Percentiles rank a stretch among this genome's conserved stretches.
Conservation (phyloP, 352 stramenopile species). For the Phytophthora fragariaefolia region DNA sequence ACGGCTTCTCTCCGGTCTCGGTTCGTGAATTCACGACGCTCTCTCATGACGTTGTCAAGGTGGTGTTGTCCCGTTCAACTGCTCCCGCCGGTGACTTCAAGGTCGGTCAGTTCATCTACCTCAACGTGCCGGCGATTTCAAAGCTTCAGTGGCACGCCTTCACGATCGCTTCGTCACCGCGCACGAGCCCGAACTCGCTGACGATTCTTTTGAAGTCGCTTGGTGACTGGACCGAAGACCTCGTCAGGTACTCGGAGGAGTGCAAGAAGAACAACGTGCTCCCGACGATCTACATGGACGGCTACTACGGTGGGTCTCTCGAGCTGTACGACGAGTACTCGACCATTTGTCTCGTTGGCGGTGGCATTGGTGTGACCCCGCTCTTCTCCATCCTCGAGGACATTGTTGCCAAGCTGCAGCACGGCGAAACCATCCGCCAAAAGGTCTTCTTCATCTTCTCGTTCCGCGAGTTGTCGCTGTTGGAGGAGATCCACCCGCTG, state of each 20-base stretch:
- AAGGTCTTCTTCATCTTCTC: constrained; percentile 54
- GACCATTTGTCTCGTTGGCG: too few relatives aligned
- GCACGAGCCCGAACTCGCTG: constrained; percentile 26
- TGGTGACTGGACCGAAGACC: constrained; percentile 35
- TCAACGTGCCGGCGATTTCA: constrained; percentile 53
- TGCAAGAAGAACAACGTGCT: constrained; percentile 30
- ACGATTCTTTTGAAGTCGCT: constrained; percentile 56
- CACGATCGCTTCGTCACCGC: constrained; percentile 53
- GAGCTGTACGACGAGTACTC: constrained; percentile 45
- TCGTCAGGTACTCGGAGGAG: constrained; percentile 43
- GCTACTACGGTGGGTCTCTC: constrained; percentile 56
- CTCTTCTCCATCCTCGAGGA: constrained; percentile 59
- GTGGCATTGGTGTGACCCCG: constrained; percentile 55
- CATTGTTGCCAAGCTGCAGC: constrained; percentile 31
- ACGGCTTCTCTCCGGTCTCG: constrained; percentile 34
- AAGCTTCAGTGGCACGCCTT: constrained; percentile 63
- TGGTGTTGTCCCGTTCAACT: constrained; percentile 39
- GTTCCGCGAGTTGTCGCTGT: constrained; percentile 47
- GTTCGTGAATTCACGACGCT: constrained; percentile 42
- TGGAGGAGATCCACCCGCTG: constrained; percentile 52
- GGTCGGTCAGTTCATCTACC: constrained; percentile 53
- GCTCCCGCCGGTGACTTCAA: constrained; percentile 30
- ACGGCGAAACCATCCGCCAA: constrained; percentile 17
- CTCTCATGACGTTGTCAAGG: constrained; percentile 37
- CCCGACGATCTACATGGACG: constrained; percentile 56